Evolutionary conservation across 2,329 filamentous ascomycete species (phyloP).

Genomic region (Aspergillus sp.): DNA sequence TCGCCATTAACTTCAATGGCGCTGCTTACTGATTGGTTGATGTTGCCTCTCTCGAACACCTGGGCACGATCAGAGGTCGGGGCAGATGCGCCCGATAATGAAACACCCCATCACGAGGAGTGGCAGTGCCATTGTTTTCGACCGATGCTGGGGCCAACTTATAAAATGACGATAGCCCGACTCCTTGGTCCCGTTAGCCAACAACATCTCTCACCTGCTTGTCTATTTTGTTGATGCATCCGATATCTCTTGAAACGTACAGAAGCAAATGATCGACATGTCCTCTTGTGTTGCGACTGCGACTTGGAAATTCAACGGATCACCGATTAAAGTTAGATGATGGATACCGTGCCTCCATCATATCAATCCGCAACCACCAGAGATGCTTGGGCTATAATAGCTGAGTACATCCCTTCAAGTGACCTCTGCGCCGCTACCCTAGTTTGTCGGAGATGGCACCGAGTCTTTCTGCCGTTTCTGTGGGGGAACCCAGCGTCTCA

Average conservation of each 20-base stretch:
- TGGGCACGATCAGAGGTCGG: neutral
- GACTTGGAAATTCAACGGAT: neutral
- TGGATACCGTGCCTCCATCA: slow-evolving; percentile 64
- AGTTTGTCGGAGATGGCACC: slow-evolving; percentile 62
- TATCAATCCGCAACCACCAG: slow-evolving; percentile 61
- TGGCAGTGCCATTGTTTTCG: slow-evolving; percentile 18
- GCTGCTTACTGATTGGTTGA: neutral
- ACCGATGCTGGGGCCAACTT: neutral
- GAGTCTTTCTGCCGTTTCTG: slow-evolving; percentile 61
- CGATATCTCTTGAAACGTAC: neutral
- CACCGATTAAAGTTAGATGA: slow-evolving; percentile 30
- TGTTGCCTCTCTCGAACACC: neutral
- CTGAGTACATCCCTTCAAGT: slow-evolving; percentile 59
- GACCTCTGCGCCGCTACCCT: slow-evolving; percentile 61
- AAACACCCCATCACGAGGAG: slow-evolving; percentile 18
- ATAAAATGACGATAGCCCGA: slow-evolving; percentile 1
- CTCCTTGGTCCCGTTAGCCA: slow-evolving; percentile 6
- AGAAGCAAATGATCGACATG: neutral
- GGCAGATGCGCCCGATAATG: slow-evolving; percentile 2
- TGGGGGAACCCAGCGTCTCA: slow-evolving; percentile 68
- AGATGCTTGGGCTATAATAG: slow-evolving; percentile 61
- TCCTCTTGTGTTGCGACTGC: neutral
- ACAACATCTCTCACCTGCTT: neutral
- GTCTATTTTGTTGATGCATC: neutral
- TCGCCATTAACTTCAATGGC: neutral